Conservation (phyloP, 169 alveolate species). For the Cryptosporidium canis region DNA sequence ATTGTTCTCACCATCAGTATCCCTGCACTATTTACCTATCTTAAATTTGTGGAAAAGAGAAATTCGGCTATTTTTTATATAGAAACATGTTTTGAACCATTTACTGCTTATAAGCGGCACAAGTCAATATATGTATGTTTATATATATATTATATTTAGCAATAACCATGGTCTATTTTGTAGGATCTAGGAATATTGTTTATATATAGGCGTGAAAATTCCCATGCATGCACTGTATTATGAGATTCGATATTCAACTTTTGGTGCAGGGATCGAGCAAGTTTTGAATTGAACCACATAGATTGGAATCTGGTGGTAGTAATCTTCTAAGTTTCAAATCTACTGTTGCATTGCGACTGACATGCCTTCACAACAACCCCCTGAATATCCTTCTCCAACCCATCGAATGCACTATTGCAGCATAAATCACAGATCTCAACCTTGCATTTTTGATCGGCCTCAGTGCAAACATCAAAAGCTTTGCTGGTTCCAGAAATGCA, state of each 20-base stretch:
- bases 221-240: neutral
- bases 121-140: neutral
- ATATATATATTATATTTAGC: neutral
- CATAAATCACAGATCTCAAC: conserved; percentile 59
- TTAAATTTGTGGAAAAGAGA: neutral
- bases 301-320: neutral
- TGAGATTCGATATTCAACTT: conserved; percentile 17
- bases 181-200: neutral
- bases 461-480: conserved; percentile 62
- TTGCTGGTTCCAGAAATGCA: conserved; percentile 62
- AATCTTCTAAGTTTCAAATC: conserved; percentile 8
- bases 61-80: neutral
- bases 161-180: conserved; percentile 19
- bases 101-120: neutral
- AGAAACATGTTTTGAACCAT: conserved; percentile 1
- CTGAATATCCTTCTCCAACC: neutral
- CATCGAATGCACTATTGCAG: conserved; percentile 28
- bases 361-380: conserved; percentile 25
- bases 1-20: neutral
- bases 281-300: neutral
- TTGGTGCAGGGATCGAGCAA: neutral
- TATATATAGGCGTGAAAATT: neutral
- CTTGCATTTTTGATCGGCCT: conserved; percentile 35
- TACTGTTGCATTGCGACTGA: conserved; percentile 38
- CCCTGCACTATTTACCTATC: neutral